Evolutionary conservation across 352 stramenopile species (phyloP), one percentile per base, ranked within the genome.

Genomic region (Phytophthora gonapodyides): DNA sequence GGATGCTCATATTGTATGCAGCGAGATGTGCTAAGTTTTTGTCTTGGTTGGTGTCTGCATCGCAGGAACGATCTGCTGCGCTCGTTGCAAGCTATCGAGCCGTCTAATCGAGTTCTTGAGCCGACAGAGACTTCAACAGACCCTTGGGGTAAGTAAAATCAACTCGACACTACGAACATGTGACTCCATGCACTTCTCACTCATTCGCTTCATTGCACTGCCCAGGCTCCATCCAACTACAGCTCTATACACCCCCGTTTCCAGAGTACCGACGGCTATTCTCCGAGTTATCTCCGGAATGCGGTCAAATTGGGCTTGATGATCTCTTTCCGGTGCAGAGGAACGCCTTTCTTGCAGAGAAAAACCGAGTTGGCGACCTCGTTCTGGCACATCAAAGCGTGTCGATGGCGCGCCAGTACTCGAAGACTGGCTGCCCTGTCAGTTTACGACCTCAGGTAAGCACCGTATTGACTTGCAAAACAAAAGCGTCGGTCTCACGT

Each of bases 341-440:
- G 7, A 65, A 73, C n/a, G 61, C 56, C 10, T 93, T 89, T 52
- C 19, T 90, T 2, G 35, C 46, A 5, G 82, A 91, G 57, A 93
- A 91, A 50, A 77, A 76, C 42, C 78, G 80, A 13, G 67, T 93
- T 3, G 84, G 84, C 7, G 80, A 89, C 43, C 60, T 88, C 21
- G 82, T 93, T 10, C 59, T 87, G 21, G 52, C 68, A 5, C 77
- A 89, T 35, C 73, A 84, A 48, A 91, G 79, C 52, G 64, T 84
- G 16, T 82, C 79, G 12, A 93, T 90, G 72, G 84, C 84, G 36
- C 54, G 84, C 13, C 84, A 93, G 51, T 93, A 82, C 61, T 82
- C 80, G 48, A 91, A 91, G 71, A 91, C 84, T 3, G 84, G 80
- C 8, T 91, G 80, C 31, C 82, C 82, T 15, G 54, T 73, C 19